A percentile compares a stretch with the other conserved stretches of the same genome.
Evolutionary conservation across 257 asterid genomes (phyloP).

Genomic region (Solanum piurae): DNA sequence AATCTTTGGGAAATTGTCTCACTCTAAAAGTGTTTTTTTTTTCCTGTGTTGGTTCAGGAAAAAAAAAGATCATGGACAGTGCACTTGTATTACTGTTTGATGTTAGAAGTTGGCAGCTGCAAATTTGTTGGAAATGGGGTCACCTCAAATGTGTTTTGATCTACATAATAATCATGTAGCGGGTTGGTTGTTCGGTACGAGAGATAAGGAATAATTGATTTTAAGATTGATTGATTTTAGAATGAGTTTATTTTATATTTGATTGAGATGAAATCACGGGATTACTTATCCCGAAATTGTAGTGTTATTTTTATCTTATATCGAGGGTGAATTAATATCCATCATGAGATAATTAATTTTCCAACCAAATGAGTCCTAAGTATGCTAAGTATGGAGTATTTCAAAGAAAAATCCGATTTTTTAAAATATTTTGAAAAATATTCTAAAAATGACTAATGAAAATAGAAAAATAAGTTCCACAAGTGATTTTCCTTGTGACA

Average conservation of each 20-base stretch:
- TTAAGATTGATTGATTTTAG: no score
- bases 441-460: no score
- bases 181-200: no score
- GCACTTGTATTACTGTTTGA: not conserved
- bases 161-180: not conserved
- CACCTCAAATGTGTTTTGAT: not conserved
- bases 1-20: not conserved
- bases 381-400: not conserved
- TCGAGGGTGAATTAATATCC: not conserved
- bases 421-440: no score
- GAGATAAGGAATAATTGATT: no score
- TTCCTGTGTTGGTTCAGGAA: not conserved
- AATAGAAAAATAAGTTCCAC: no score
- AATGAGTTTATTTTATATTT: no score
- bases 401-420: no score
- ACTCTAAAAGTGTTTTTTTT: not conserved
- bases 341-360: not conserved
- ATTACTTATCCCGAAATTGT: no score
- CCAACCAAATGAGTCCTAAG: not conserved
- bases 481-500: no score
- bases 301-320: no score
- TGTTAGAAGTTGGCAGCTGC: not conserved
- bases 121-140: not conserved
- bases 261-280: rapidly evolving
- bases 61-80: not conserved